Conservation (phyloP, 352 stramenopile species). For the Phytophthora agathidicida region DNA sequence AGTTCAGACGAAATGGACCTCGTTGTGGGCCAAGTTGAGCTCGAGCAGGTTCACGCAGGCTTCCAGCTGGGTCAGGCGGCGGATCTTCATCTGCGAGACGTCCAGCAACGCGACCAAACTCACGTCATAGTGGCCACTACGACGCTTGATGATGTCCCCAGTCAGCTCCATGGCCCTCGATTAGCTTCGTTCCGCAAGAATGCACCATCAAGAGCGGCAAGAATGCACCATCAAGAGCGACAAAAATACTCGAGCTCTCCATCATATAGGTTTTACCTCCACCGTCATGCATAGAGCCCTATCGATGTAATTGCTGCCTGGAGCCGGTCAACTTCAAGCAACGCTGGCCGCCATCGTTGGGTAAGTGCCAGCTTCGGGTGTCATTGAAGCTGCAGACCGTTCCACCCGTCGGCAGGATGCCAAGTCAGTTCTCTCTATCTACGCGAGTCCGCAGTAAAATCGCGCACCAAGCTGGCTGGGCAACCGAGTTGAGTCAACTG, state of each 20-base stretch:
- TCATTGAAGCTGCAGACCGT: conserved; percentile 8
- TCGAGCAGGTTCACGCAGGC: conserved; percentile 58
- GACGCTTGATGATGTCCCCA: conserved; percentile 66
- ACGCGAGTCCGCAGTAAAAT: no score
- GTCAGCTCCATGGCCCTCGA: conserved; percentile 59
- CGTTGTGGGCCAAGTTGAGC: conserved; percentile 62
- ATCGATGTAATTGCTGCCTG: conserved; percentile 5
- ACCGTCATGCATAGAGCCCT: no score
- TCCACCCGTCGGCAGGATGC: no score
- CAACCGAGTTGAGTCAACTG: conserved; percentile 4
- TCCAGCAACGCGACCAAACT: conserved; percentile 70
- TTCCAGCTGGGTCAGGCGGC: conserved; percentile 43
- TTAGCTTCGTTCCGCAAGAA: no score
- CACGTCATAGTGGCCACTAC: conserved; percentile 80
- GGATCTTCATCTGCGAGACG: conserved; percentile 51
- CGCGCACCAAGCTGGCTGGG: no score
- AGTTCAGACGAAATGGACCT: conserved; percentile 32
- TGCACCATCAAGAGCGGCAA: conserved; percentile 9
- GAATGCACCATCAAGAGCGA: no score
- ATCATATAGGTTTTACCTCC: no score
- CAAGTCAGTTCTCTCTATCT: no score
- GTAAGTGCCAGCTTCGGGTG: background rate
- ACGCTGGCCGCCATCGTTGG: background rate
- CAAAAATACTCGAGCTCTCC: background rate
- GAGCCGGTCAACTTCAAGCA: conserved; percentile 5